Evolutionary conservation across 2,329 filamentous ascomycete genomes (phyloP).

Genomic region (Paramyrothecium roridum): DNA sequence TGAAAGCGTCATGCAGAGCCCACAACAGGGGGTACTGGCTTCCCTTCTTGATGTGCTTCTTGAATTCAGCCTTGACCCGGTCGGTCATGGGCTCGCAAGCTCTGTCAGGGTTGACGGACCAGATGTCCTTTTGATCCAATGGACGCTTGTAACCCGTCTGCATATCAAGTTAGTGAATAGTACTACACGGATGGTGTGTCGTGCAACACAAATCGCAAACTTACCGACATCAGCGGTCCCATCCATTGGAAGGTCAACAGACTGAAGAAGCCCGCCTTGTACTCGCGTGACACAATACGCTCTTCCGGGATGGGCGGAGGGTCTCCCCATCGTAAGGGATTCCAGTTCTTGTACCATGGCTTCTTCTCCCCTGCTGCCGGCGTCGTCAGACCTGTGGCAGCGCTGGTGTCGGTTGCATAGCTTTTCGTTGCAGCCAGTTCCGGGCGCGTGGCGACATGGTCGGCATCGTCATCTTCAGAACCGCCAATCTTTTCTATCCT

Average conservation of each 20-base stretch:
- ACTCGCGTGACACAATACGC: conserved; percentile 60
- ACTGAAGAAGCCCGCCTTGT: conserved; percentile 72
- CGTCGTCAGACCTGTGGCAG: conserved; percentile 39
- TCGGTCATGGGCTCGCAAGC: conserved; percentile 66
- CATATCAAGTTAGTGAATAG: conserved; percentile 1
- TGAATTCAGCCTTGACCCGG: conserved; percentile 66
- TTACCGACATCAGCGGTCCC: conserved; percentile 75
- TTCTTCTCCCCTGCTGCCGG: conserved; percentile 36
- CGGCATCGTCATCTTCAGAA: conserved; percentile 9
- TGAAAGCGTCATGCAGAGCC: conserved; percentile 85
- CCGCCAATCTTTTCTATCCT: conserved; percentile 5
- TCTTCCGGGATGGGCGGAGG: conserved; percentile 54
- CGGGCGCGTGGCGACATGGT: conserved; percentile 8
- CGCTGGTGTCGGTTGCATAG: conserved; percentile 51
- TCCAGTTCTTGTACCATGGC: conserved; percentile 62
- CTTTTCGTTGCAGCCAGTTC: conserved; percentile 38
- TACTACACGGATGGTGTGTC: too few relatives aligned
- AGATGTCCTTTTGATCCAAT: conserved; percentile 82
- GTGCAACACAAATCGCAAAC: conserved; percentile 20
- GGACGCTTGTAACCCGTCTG: conserved; percentile 81
- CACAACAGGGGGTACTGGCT: conserved; percentile 72
- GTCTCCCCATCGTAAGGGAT: conserved; percentile 59
- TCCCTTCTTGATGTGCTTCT: conserved; percentile 62
- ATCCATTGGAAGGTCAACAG: conserved; percentile 86
- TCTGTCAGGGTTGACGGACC: conserved; percentile 80